Evolutionary conservation across 192 early-diverging fungal species (phyloP).

Genomic region (Bifiguratus adelaidae): DNA sequence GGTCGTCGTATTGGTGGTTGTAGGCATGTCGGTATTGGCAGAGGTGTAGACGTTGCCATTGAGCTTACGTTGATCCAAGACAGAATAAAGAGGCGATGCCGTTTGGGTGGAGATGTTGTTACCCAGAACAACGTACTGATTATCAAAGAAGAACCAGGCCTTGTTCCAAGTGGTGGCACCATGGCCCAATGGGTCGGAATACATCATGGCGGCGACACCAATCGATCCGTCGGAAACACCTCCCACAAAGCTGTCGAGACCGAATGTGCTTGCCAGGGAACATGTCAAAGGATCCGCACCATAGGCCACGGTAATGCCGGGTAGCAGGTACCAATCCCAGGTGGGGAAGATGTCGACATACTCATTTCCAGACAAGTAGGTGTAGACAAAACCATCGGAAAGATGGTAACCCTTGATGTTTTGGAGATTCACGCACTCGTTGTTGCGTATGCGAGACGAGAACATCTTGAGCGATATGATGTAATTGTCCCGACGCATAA

Average conservation of each 20-base stretch:
- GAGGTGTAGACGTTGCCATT: conserved; percentile 7
- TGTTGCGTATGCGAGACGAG: conserved; percentile 11
- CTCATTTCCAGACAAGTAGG: conserved; percentile 10
- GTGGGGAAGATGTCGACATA: conserved; percentile 14
- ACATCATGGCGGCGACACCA: conserved; percentile 15
- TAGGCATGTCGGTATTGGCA: neutral
- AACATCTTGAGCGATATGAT: conserved; percentile 15
- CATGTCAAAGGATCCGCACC: conserved; percentile 5
- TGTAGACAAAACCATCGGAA: conserved; percentile 13
- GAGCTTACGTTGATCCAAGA: conserved; percentile 11
- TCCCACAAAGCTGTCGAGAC: conserved; percentile 13
- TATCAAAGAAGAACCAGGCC: conserved; percentile 11
- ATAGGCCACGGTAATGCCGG: conserved; percentile 15
- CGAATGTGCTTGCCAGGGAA: conserved; percentile 4
- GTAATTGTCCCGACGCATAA: conserved; percentile 6
- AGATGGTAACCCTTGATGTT: conserved; percentile 16
- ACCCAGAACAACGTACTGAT: conserved; percentile 9
- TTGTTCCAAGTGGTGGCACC: conserved; percentile 7
- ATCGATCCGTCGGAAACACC: conserved; percentile 6
- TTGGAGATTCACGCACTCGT: conserved; percentile 13
- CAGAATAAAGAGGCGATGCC: neutral
- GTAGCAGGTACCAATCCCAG: conserved; percentile 18
- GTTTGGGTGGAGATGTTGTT: neutral
- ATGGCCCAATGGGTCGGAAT: conserved; percentile 3
- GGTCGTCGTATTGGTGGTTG: neutral